Evolutionary conservation across 164 flowering plant genomes (phyloP).

Genomic region (Malania oleifera): DNA sequence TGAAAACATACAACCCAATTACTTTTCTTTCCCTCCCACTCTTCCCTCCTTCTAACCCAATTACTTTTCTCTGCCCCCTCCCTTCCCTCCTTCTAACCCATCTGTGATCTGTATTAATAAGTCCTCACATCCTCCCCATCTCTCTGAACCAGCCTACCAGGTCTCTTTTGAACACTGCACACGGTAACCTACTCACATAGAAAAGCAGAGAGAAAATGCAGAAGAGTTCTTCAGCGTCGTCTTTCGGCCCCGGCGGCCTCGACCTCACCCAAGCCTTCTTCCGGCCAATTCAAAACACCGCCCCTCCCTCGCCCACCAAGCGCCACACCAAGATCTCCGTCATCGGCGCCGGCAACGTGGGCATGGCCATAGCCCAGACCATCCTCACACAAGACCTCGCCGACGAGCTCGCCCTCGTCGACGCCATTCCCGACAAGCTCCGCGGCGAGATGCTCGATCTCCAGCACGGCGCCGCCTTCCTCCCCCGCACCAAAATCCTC

Average conservation of each 20-base stretch:
- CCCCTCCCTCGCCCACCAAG: constrained; percentile 41
- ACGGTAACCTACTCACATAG: too few species aligned
- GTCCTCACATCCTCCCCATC: background rate
- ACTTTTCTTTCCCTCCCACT: background rate
- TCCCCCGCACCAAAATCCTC: constrained; percentile 64
- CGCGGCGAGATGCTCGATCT: constrained; percentile 86
- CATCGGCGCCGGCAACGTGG: constrained; percentile 75
- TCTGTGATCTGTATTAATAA: background rate
- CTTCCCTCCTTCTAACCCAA: background rate
- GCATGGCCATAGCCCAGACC: constrained; percentile 90
- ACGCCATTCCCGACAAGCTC: constrained; percentile 66
- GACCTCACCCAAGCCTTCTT: constrained; percentile 51
- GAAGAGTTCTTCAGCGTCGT: constrained; percentile 33
- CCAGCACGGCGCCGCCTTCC: constrained; percentile 79
- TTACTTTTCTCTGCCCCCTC: background rate
- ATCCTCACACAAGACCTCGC: constrained; percentile 74
- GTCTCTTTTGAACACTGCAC: too few species aligned
- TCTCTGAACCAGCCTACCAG: background rate
- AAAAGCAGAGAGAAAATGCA: constrained; percentile 24
- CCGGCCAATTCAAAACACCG: constrained; percentile 36
- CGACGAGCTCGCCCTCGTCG: constrained; percentile 77
- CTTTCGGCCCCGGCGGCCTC: constrained; percentile 56
- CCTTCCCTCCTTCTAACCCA: background rate
- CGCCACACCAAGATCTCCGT: constrained; percentile 71
- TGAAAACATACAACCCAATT: too few species aligned